A percentile compares a stretch with the other conserved stretches of the same genome.
Conservation (phyloP, 2,329 filamentous ascomycete genomes). For the Fusarium ambrosium region DNA sequence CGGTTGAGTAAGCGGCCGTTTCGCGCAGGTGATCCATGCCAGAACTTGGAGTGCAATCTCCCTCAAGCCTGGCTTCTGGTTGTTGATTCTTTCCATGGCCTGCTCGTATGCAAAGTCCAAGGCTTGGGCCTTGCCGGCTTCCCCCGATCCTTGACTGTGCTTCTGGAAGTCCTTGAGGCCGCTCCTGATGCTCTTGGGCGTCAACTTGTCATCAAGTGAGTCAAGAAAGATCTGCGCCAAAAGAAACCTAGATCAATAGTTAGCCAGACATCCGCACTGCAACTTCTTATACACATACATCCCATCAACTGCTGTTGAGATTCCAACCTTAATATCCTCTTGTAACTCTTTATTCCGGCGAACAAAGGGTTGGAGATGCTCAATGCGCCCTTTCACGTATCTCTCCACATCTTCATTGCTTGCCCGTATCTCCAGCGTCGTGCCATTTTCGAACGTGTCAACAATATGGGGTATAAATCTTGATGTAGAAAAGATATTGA, state of each 20-base stretch:
- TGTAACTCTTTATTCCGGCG: not conserved
- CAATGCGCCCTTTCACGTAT: not conserved
- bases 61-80: conserved; percentile 48
- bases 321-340: not conserved
- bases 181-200: not conserved
- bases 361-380: not conserved
- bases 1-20: conserved; percentile 47
- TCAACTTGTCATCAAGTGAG: not conserved
- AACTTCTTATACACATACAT: not conserved
- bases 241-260: not conserved
- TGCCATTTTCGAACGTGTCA: not conserved
- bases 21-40: conserved; percentile 57
- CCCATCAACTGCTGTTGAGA: not conserved
- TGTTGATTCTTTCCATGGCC: conserved; percentile 57
- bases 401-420: not conserved
- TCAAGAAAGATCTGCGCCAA: not conserved
- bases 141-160: conserved; percentile 38
- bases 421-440: not conserved
- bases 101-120: conserved; percentile 53
- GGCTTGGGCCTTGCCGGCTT: conserved; percentile 48
- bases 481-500: conserved; percentile 11
- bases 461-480: not conserved
- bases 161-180: not conserved
- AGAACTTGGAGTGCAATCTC: conserved; percentile 55
- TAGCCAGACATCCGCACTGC: not conserved